Conservation (phyloP, 2,329 filamentous ascomycete species). For the Sclerotinia trifoliorum region DNA sequence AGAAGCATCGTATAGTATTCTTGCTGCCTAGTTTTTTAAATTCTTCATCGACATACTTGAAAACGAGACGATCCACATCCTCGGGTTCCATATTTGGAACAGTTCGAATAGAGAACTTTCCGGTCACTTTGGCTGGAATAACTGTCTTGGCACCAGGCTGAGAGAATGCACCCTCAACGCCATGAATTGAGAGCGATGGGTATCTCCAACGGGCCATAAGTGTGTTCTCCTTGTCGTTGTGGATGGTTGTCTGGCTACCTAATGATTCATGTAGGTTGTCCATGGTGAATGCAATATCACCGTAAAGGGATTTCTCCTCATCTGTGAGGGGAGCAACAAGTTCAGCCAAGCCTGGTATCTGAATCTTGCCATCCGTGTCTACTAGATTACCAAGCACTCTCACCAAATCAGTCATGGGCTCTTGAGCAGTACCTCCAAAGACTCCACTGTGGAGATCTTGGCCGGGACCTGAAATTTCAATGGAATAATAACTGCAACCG, state of each 20-base stretch:
- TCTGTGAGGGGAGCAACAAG: conserved; percentile 85
- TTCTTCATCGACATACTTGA: conserved; percentile 76
- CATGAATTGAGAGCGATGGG: conserved; percentile 91
- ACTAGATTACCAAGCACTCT: conserved; percentile 80
- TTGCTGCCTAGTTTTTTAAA: conserved; percentile 89
- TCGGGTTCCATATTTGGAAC: conserved; percentile 97
- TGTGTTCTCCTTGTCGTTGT: conserved; percentile 83
- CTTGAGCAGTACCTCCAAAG: conserved; percentile 92
- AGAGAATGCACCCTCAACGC: conserved; percentile 91
- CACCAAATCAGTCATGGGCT: conserved; percentile 96
- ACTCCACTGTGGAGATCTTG: conserved; percentile 96
- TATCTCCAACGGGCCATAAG: conserved; percentile 96
- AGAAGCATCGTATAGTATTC: conserved; percentile 79
- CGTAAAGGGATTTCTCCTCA: conserved; percentile 86
- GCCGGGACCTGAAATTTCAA: conserved; percentile 86
- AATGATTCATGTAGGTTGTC: conserved; percentile 89
- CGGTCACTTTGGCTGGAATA: conserved; percentile 94
- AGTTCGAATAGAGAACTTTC: conserved; percentile 97
- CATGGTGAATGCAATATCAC: conserved; percentile 92
- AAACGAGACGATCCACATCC: conserved; percentile 81
- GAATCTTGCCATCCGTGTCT: conserved; percentile 86
- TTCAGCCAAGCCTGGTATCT: conserved; percentile 90
- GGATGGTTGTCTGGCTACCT: conserved; percentile 84
- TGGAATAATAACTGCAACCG: conserved; percentile 95
- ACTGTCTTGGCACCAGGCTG: conserved; percentile 95